These are phyloP conservation scores for Ascodesmis nigricans DNA, from an alignment of 495 filamentous ascomycete species.

Conservation along the genomic window DNA sequence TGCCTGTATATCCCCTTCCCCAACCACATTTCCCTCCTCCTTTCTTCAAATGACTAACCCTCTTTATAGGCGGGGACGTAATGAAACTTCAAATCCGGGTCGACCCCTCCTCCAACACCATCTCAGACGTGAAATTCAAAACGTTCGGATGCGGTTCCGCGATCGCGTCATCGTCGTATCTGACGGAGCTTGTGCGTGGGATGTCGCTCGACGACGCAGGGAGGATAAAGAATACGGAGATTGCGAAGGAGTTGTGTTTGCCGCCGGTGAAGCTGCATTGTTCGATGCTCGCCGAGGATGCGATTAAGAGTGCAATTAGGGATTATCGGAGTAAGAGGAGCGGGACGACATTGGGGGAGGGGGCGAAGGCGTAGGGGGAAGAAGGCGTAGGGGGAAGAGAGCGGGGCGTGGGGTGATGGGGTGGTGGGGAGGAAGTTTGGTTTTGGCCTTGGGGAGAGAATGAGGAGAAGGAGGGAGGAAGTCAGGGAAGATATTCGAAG, in stretches of 20 bases:
- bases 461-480: too few species aligned
- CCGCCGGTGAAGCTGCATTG: slow-evolving; percentile 96
- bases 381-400: neutral
- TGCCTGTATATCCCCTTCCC: slow-evolving; percentile 27
- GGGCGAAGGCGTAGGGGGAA: too few species aligned
- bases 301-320: slow-evolving; percentile 95
- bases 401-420: too few species aligned
- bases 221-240: slow-evolving; percentile 85
- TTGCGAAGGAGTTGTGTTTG: slow-evolving; percentile 80
- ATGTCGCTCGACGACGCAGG: slow-evolving; percentile 92
- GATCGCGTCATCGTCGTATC: slow-evolving; percentile 72
- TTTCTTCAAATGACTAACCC: neutral
- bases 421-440: too few species aligned
- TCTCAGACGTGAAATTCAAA: slow-evolving; percentile 92
- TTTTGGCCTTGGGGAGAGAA: neutral
- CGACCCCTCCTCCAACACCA: slow-evolving; percentile 68
- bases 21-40: neutral
- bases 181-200: slow-evolving; percentile 79
- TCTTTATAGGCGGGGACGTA: slow-evolving; percentile 51
- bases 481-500: too few species aligned
- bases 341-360: slow-evolving; percentile 2
- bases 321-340: slow-evolving; percentile 78
- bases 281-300: slow-evolving; percentile 97
- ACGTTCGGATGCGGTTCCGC: slow-evolving; percentile 95
- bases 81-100: slow-evolving; percentile 99